phyloP scores from a whole-genome alignment of 805 yeast genomes.

The Metschnikowia corniflorae region DNA sequence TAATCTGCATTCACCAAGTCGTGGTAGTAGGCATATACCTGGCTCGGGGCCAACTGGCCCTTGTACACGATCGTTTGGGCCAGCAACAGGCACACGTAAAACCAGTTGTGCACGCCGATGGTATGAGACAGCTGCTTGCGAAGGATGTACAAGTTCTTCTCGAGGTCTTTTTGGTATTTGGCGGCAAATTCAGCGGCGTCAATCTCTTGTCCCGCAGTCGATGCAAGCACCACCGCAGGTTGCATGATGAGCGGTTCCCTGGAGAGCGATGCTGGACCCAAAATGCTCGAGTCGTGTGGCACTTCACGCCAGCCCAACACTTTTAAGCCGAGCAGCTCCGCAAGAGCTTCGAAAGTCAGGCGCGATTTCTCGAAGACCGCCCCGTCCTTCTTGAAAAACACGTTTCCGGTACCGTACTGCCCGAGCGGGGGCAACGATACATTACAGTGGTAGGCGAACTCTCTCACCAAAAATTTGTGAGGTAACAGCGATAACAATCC shows the following conservation, averaged over 20 bases:
- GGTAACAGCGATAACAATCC: constrained; percentile 94
- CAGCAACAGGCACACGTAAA: constrained; percentile 90
- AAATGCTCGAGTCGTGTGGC: constrained; percentile 89
- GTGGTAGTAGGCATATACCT: constrained; percentile 91
- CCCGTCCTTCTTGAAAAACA: constrained; percentile 87
- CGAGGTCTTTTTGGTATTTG: constrained; percentile 62
- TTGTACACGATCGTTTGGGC: constrained; percentile 90
- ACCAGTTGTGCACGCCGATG: constrained; percentile 95
- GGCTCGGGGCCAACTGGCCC: constrained; percentile 96
- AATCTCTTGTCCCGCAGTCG: constrained; percentile 28
- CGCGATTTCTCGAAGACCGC: constrained; percentile 66
- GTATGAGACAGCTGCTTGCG: constrained; percentile 88
- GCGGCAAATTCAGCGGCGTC: constrained; percentile 52
- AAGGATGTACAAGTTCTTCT: constrained; percentile 76
- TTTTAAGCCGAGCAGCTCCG: constrained; percentile 66
- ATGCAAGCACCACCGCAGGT: constrained; percentile 77
- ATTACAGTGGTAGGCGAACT: constrained; percentile 68
- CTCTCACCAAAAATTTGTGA: constrained; percentile 80
- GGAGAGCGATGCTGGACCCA: constrained; percentile 92
- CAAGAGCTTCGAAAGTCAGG: constrained; percentile 76
- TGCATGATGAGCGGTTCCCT: constrained; percentile 90
- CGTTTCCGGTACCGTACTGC: constrained; percentile 92
- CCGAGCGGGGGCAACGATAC: constrained; percentile 72
- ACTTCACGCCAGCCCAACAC: constrained; percentile 95
- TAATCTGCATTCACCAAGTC: constrained; percentile 88